Evolutionary conservation across 345 rosid genomes (phyloP).

Genomic region (Corchorus capsularis): DNA sequence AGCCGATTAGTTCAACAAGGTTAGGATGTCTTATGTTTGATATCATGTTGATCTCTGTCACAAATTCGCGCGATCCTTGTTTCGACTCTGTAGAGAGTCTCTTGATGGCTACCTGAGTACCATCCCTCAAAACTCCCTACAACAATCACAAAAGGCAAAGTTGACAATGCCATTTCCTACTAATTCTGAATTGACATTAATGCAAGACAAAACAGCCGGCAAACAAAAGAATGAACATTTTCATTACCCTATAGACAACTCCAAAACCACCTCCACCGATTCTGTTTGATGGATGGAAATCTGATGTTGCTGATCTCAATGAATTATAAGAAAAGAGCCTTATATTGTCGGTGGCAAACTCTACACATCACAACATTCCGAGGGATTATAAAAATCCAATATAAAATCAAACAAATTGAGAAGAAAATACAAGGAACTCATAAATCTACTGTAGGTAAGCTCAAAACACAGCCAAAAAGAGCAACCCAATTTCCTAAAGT

Average conservation of each 20-base stretch:
- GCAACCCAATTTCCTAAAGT: not conserved
- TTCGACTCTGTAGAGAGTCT: slow-evolving; percentile 61
- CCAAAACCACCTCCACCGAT: slow-evolving; percentile 91
- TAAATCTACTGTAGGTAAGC: not conserved
- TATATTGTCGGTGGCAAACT: slow-evolving; percentile 63
- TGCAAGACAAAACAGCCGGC: not conserved
- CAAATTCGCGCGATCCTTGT: slow-evolving; percentile 60
- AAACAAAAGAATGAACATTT: slow-evolving; percentile 16
- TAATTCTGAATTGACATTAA: not conserved
- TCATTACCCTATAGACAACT: slow-evolving; percentile 76
- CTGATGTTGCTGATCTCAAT: slow-evolving; percentile 69
- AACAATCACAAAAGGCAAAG: slow-evolving; percentile 18
- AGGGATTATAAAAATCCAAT: not conserved
- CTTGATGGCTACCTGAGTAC: slow-evolving; percentile 59
- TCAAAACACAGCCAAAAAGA: not conserved
- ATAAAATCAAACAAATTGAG: not conserved
- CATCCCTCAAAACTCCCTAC: slow-evolving; percentile 67
- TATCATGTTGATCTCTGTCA: slow-evolving; percentile 62
- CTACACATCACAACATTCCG: slow-evolving; percentile 39
- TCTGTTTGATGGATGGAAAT: slow-evolving; percentile 65
- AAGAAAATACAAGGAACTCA: not conserved
- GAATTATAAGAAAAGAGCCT: slow-evolving; percentile 73
- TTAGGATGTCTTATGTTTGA: slow-evolving; percentile 58
- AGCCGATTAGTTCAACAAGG: slow-evolving; percentile 71
- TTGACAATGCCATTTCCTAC: not conserved